Evolutionary conservation across 257 asterid genomes (phyloP).

Genomic region (Marsdenia floribunda): DNA sequence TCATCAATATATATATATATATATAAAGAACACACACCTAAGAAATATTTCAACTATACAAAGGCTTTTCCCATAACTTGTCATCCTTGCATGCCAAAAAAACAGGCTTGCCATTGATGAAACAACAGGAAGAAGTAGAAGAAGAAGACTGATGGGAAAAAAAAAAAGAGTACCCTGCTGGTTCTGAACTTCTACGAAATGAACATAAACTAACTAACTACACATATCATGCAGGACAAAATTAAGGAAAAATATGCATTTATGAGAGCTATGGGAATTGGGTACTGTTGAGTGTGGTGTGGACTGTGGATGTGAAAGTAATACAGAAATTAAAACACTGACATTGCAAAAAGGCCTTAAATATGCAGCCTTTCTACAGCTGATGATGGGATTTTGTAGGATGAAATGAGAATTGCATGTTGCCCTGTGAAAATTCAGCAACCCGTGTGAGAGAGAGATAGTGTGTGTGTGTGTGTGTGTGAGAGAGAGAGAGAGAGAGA

Average conservation of each 20-base stretch:
- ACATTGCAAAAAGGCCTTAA: constrained; percentile 26
- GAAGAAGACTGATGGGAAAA: not conserved
- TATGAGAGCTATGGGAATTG: not conserved
- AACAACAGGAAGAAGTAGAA: not conserved
- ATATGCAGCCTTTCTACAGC: constrained; percentile 34
- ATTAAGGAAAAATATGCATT: not conserved
- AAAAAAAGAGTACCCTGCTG: not conserved
- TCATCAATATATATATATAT: not conserved
- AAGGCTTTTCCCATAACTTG: not conserved
- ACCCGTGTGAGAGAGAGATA: constrained; percentile 23
- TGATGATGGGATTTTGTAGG: constrained; percentile 1
- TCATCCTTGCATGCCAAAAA: constrained; percentile 18
- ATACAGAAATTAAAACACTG: not conserved
- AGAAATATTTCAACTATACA: not conserved
- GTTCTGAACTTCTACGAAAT: not conserved
- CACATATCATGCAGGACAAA: not conserved
- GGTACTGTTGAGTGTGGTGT: not conserved
- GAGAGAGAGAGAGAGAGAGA: constrained; percentile 2
- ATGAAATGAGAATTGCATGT: constrained; percentile 17
- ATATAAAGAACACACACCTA: not conserved
- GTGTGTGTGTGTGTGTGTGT: constrained; percentile 18
- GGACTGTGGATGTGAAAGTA: not conserved
- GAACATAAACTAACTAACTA: not conserved
- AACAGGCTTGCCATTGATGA: constrained; percentile 1
- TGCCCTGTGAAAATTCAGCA: constrained; percentile 26